These are phyloP conservation scores for Ophiostoma sp. DNA, from an alignment of 2,329 filamentous ascomycete genomes.

Conservation along the genomic window DNA sequence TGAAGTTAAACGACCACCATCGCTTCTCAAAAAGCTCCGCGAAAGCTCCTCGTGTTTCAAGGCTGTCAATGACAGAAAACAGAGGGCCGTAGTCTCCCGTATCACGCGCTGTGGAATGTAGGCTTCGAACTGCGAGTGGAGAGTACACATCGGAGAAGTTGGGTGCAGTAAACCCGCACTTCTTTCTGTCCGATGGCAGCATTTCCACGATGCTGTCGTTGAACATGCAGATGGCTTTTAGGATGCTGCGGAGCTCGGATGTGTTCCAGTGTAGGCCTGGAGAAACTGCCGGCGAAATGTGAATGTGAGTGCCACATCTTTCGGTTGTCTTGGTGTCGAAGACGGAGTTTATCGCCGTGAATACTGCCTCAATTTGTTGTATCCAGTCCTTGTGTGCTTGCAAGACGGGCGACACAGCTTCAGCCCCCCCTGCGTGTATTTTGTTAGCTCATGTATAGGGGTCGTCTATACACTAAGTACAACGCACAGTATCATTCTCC, in stretches of 20 bases:
- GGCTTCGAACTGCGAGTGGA: background rate
- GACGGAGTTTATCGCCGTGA: background rate
- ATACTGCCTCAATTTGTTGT: background rate
- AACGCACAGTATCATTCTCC: background rate
- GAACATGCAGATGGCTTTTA: background rate
- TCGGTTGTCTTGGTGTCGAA: background rate
- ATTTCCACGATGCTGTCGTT: background rate
- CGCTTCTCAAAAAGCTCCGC: background rate
- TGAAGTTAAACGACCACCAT: constrained; percentile 1
- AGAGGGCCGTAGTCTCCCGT: background rate
- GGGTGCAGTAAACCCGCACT: background rate
- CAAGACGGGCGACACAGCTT: background rate
- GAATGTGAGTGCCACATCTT: background rate
- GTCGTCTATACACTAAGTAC: background rate
- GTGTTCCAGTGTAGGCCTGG: background rate
- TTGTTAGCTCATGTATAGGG: background rate
- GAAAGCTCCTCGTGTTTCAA: background rate
- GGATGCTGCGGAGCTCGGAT: background rate
- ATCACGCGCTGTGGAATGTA: background rate
- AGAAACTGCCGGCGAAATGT: background rate
- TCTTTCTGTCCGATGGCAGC: background rate
- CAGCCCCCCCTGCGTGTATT: background rate
- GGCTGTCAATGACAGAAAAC: background rate
- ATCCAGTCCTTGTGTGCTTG: background rate
- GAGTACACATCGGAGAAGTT: background rate